Evolutionary conservation across 306 rosid species (phyloP), one percentile per base, ranked within the genome.

Genomic region (Mimosa bimucronata): DNA sequence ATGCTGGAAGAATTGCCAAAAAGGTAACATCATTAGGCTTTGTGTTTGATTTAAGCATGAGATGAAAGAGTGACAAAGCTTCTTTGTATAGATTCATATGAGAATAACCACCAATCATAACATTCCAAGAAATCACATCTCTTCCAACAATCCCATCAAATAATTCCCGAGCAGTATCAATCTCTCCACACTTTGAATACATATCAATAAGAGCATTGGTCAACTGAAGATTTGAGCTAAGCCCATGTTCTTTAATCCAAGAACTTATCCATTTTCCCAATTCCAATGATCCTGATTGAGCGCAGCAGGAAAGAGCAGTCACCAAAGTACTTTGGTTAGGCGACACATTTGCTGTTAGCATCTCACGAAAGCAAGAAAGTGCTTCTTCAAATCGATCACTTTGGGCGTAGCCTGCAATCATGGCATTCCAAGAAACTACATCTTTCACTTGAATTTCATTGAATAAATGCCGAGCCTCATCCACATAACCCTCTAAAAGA

Each of bases 21-120:
- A 94, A 84, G n/a, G 98, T 94, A 38, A 94, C 91, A 71, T 92
- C 97, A n/a, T 88, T 91, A 73, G 98, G 97, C 83, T 77, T 85
- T 0, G 72, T 57, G 41, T 86, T 84, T 38, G 88, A 87, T 79
- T 90, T 80, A 50, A 92, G 84, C 95, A 92, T 92, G 64, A 80
- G 19, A 28, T 79, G 88, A 83, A 94, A 92, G 62, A 90, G 81
- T 3, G 79, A 75, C 81, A 94, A 81, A 28, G 97, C 95, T 84
- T 94, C 90, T 77, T 82, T 89, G 50, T 88, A 86, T 37, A 71
- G 70, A 73, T 86, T 74, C 87, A 75, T 77, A 37, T 79, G 75
- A 71, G 86, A 86, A 82, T 85, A 90, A 81, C 97, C 95, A 74
- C 95, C 89, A 69, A 94, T 91, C 92, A 94, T 92, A 46, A 87